Conservation (phyloP, 805 yeast species). For the Sporopachydermia lactativora region DNA sequence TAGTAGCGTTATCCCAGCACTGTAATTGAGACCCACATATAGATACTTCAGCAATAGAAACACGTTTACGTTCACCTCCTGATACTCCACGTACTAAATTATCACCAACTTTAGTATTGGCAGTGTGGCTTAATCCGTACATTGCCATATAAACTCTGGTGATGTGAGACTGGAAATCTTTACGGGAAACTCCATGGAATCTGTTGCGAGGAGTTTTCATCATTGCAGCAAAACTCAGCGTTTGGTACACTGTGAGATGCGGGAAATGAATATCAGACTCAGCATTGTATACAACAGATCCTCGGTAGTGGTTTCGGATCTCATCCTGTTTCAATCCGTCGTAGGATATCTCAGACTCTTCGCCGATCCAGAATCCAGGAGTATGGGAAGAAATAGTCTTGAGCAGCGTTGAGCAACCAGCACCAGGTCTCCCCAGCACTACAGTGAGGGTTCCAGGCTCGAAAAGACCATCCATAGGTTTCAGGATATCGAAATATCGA, state of each 20-base stretch:
- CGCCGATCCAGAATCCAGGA: constrained; percentile 39
- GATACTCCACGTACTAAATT: constrained; percentile 58
- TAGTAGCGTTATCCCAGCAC: constrained; percentile 58
- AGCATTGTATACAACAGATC: constrained; percentile 59
- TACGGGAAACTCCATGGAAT: constrained; percentile 44
- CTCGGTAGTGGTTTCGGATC: constrained; percentile 38
- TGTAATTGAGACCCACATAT: constrained; percentile 37
- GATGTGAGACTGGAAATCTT: constrained; percentile 37
- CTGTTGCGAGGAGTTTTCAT: constrained; percentile 50
- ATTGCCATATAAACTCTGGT: constrained; percentile 39
- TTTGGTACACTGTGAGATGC: constrained; percentile 50
- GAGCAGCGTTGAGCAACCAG: constrained; percentile 61
- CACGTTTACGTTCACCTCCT: constrained; percentile 64
- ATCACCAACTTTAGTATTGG: constrained; percentile 50
- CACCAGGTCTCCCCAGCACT: constrained; percentile 64
- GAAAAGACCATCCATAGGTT: constrained; percentile 51
- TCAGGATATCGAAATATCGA: constrained; percentile 36
- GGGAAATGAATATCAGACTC: constrained; percentile 60
- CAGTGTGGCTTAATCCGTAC: constrained; percentile 35
- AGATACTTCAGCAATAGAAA: constrained; percentile 52
- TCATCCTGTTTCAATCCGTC: constrained; percentile 41
- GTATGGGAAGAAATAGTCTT: constrained; percentile 46
- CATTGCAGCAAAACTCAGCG: constrained; percentile 47
- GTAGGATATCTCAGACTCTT: constrained; percentile 32
- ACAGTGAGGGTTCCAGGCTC: constrained; percentile 54